A percentile compares a stretch with the other conserved stretches of the same genome.
phyloP scores from a whole-genome alignment of 129 eudicot species.

The Apium graveolens region DNA sequence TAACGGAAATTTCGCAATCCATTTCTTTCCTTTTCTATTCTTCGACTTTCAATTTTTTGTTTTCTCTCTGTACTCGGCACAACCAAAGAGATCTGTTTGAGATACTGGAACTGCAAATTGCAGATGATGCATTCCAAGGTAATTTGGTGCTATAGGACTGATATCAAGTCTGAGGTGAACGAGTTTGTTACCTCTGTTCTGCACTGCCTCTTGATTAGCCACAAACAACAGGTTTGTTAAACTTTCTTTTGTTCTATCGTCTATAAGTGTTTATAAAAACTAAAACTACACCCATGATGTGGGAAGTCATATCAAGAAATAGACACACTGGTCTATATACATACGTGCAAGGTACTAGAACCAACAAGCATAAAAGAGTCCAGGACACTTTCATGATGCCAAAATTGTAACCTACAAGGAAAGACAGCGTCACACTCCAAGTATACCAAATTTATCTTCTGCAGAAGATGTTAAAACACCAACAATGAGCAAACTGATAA shows the following conservation, averaged over 20 bases:
- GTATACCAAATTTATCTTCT: neutral
- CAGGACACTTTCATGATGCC: neutral
- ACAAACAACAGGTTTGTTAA: too few relatives aligned
- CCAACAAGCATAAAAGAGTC: neutral
- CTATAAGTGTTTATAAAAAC: neutral
- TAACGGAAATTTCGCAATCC: neutral
- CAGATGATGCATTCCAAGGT: neutral
- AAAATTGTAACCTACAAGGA: neutral
- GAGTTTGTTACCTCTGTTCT: neutral
- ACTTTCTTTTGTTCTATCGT: neutral
- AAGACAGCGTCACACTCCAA: neutral
- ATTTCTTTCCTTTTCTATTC: too few relatives aligned
- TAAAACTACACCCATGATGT: neutral
- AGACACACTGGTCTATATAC: neutral
- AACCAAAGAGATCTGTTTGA: neutral
- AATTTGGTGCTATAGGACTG: neutral
- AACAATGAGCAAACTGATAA: neutral
- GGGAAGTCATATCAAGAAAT: neutral
- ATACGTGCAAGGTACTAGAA: neutral
- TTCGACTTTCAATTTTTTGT: too few relatives aligned
- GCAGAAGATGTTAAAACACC: neutral
- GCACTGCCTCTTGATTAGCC: neutral
- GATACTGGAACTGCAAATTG: neutral
- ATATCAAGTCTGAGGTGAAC: neutral
- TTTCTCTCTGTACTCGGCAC: neutral